A percentile compares a stretch with the other conserved stretches of the same genome.
Evolutionary conservation across 2,329 filamentous ascomycete genomes (phyloP).

Genomic region (Cordyceps tenuipes): DNA sequence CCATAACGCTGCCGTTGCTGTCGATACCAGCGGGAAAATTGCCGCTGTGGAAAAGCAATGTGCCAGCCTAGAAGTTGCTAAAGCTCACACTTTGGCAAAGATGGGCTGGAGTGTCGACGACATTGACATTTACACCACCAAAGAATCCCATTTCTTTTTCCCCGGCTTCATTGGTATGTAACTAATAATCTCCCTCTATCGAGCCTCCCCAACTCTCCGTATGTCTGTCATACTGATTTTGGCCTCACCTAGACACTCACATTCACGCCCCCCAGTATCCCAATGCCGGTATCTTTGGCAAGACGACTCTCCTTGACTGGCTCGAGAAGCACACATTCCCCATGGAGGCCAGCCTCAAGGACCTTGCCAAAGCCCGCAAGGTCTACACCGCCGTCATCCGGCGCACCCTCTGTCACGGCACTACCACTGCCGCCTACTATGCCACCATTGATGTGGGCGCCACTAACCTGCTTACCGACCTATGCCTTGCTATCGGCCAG

Average conservation of each 20-base stretch:
- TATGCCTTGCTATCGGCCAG: conserved; percentile 74
- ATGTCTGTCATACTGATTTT: neutral
- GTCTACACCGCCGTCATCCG: conserved; percentile 74
- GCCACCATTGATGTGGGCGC: conserved; percentile 79
- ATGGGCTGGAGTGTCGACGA: conserved; percentile 38
- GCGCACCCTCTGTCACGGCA: conserved; percentile 79
- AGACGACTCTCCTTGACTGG: conserved; percentile 88
- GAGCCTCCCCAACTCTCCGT: too few relatives aligned
- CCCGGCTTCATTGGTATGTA: conserved; percentile 67
- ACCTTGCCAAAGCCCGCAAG: conserved; percentile 51
- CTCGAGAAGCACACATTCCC: conserved; percentile 92
- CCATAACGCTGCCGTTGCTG: conserved; percentile 41
- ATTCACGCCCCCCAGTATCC: conserved; percentile 93
- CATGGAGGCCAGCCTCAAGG: conserved; percentile 67
- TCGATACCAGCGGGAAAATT: conserved; percentile 43
- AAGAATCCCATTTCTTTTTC: conserved; percentile 65
- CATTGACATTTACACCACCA: conserved; percentile 28
- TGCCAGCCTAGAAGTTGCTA: conserved; percentile 22
- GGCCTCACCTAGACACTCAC: conserved; percentile 63
- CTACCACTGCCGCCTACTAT: conserved; percentile 91
- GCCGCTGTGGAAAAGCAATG: conserved; percentile 35
- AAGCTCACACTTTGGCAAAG: conserved; percentile 27
- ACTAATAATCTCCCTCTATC: too few relatives aligned
- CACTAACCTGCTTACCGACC: conserved; percentile 83
- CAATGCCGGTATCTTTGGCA: conserved; percentile 89